These are phyloP conservation scores for Phytophthora ohioensis DNA, from an alignment of 352 stramenopile genomes.

Conservation along the genomic window DNA sequence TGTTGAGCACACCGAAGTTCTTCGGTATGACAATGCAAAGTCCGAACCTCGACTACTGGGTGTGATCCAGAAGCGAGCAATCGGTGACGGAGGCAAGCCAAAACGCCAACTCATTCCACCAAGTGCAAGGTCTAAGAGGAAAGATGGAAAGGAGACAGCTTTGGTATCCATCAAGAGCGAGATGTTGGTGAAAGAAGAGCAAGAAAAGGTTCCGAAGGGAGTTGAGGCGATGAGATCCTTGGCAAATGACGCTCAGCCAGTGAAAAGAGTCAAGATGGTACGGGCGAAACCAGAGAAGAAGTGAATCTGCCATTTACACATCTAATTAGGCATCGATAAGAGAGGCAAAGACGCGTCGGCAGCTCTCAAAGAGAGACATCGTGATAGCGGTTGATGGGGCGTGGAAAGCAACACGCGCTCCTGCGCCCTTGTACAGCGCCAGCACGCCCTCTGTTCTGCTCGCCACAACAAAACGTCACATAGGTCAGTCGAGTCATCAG, in stretches of 20 bases:
- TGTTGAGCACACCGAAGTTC: constrained; percentile 70
- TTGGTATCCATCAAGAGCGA: constrained; percentile 36
- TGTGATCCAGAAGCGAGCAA: constrained; percentile 55
- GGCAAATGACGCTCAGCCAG: constrained; percentile 38
- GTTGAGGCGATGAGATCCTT: constrained; percentile 40
- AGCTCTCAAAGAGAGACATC: constrained; percentile 97
- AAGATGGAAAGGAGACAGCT: constrained; percentile 23
- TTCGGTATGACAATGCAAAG: constrained; percentile 59
- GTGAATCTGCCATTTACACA: constrained; percentile 21
- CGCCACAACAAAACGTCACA: constrained; percentile 13
- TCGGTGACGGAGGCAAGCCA: constrained; percentile 18
- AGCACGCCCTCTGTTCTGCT: constrained; percentile 85
- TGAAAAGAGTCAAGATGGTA: constrained; percentile 26
- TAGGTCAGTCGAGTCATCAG: constrained; percentile 6
- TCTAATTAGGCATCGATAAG: constrained; percentile 48
- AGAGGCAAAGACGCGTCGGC: constrained; percentile 62
- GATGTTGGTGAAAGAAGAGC: constrained; percentile 43
- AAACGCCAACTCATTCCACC: constrained; percentile 28
- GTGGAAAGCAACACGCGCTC: constrained; percentile 95
- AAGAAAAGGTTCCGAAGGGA: constrained; percentile 31
- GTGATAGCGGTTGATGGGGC: constrained; percentile 96
- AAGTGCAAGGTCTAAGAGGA: not conserved
- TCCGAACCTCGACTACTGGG: constrained; percentile 57
- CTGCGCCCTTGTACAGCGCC: constrained; percentile 95
- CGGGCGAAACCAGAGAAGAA: constrained; percentile 14